phyloP scores from a whole-genome alignment of 228 moss, liverwort and hornwort genomes.

The Sphagnum fallax region DNA sequence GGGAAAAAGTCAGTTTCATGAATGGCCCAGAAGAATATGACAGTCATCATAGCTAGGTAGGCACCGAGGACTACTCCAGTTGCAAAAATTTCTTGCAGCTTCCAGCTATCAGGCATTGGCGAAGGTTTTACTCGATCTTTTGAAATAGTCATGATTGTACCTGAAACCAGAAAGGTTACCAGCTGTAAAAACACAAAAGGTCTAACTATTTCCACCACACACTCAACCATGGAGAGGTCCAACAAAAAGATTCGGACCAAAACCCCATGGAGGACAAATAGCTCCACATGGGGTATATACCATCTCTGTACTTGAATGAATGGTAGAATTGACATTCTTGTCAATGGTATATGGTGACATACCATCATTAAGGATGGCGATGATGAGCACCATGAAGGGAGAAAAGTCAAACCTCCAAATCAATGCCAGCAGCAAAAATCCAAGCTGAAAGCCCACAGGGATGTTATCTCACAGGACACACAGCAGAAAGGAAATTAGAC shows the following conservation, averaged over 20 bases:
- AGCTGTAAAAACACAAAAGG: too few species aligned
- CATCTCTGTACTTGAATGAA: too few species aligned
- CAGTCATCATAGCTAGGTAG: slow-evolving; percentile 39
- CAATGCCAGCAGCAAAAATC: slow-evolving; percentile 29
- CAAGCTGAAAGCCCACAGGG: slow-evolving; percentile 18
- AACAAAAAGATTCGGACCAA: too few species aligned
- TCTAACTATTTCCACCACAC: too few species aligned
- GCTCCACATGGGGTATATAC: too few species aligned
- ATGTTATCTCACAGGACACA: too few species aligned
- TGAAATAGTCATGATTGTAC: slow-evolving; percentile 46
- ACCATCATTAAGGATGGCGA: slow-evolving; percentile 48
- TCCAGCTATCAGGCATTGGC: slow-evolving; percentile 44
- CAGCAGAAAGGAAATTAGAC: too few species aligned
- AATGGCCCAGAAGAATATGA: slow-evolving; percentile 36
- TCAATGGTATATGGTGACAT: slow-evolving; percentile 1
- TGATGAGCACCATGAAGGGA: slow-evolving; percentile 43
- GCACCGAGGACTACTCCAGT: slow-evolving; percentile 36
- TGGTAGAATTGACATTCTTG: too few species aligned
- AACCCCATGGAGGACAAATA: too few species aligned
- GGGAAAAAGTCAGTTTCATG: slow-evolving; percentile 34
- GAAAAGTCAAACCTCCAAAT: slow-evolving; percentile 44
- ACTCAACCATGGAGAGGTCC: too few species aligned
- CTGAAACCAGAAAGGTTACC: slow-evolving; percentile 1
- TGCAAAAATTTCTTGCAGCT: slow-evolving; percentile 32
- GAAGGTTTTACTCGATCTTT: slow-evolving; percentile 55